These are phyloP conservation scores for Coffea eugenioides DNA, from an alignment of 257 asterid species.

Conservation along the genomic window DNA sequence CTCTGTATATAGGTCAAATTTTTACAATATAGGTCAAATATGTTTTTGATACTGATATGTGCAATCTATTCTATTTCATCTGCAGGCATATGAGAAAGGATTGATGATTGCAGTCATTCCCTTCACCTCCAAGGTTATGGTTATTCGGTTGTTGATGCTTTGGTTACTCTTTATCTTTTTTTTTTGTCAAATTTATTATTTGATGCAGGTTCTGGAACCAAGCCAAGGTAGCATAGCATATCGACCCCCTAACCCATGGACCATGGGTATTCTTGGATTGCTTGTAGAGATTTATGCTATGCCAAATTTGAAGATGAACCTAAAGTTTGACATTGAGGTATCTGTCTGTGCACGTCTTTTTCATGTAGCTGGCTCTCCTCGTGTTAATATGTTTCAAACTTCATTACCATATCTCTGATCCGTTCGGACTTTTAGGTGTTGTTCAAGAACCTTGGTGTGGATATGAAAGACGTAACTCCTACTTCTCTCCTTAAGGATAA, in stretches of 20 bases:
- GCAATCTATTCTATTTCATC: constrained; percentile 16
- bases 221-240: constrained; percentile 91
- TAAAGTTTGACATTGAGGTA: constrained; percentile 98
- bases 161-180: neutral
- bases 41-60: neutral
- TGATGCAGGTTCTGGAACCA: constrained; percentile 77
- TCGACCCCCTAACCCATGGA: constrained; percentile 99
- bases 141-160: constrained; percentile 7
- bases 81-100: constrained; percentile 92
- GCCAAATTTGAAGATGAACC: constrained; percentile 98
- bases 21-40: neutral
- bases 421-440: constrained; percentile 60
- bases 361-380: neutral
- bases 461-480: constrained; percentile 81
- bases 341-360: constrained; percentile 3
- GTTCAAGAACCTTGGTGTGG: constrained; percentile 87
- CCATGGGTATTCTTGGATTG: constrained; percentile 94
- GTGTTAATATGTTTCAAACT: neutral
- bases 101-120: constrained; percentile 99
- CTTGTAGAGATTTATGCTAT: constrained; percentile 91
- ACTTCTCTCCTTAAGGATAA: constrained; percentile 81
- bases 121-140: constrained; percentile 92
- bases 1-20: neutral
- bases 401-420: constrained; percentile 6
- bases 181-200: neutral